Evolutionary conservation across 2,329 filamentous ascomycete genomes (phyloP).

Genomic region (Xylariaceae sp.): DNA sequence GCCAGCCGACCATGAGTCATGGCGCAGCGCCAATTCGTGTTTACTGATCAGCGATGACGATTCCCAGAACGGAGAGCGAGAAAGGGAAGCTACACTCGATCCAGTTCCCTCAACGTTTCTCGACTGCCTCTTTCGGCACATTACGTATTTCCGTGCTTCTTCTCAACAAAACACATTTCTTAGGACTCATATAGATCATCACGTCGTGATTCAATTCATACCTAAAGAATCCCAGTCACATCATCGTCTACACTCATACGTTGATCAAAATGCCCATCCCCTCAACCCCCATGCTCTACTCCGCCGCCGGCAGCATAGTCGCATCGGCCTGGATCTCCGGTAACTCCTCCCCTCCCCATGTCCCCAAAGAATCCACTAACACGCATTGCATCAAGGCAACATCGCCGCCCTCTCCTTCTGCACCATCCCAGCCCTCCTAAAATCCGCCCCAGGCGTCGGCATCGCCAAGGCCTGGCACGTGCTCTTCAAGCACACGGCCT

Average conservation of each 20-base stretch:
- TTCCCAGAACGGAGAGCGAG: no score
- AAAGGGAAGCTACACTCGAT: no score
- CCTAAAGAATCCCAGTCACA: no score
- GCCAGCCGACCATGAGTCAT: neutral
- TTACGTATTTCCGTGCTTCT: no score
- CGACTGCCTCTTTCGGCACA: no score
- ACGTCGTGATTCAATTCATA: no score
- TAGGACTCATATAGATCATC: no score
- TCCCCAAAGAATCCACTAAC: neutral
- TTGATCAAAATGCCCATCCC: constrained; percentile 20
- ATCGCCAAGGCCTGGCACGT: constrained; percentile 24
- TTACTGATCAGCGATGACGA: no score
- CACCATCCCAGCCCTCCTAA: constrained; percentile 24
- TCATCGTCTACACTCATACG: no score
- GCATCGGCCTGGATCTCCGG: constrained; percentile 29
- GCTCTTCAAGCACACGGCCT: constrained; percentile 22
- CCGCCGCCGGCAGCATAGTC: constrained; percentile 24
- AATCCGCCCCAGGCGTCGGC: constrained; percentile 19
- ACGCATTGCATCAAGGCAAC: constrained; percentile 24
- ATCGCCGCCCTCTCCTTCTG: constrained; percentile 23
- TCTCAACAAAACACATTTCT: no score
- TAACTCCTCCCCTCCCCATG: neutral
- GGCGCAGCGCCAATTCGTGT: no score
- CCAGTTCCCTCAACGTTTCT: no score
- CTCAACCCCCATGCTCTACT: constrained; percentile 24